phyloP scores from a whole-genome alignment of 2,329 filamentous ascomycete species.

The Mollisiaceae sp. region DNA sequence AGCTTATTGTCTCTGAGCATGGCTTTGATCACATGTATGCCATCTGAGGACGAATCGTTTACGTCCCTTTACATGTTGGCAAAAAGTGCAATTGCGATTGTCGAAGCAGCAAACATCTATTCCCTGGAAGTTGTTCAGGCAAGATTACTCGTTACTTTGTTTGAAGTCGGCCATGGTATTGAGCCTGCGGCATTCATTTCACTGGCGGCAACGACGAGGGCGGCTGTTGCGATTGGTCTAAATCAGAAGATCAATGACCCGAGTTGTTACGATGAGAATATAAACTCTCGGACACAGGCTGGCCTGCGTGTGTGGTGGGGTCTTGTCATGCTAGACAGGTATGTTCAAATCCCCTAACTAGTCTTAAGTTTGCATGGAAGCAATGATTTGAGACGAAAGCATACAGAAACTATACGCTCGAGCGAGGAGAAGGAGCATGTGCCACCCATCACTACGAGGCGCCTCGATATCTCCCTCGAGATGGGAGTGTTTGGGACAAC shows the following conservation, averaged over 20 bases:
- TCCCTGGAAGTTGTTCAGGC: constrained; percentile 28
- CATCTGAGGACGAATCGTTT: constrained; percentile 17
- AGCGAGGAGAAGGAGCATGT: constrained; percentile 22
- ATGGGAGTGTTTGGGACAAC: constrained; percentile 24
- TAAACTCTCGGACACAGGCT: constrained; percentile 14
- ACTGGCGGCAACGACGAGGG: constrained; percentile 27
- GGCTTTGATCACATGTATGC: constrained; percentile 24
- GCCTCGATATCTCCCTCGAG: constrained; percentile 24
- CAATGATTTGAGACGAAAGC: not conserved
- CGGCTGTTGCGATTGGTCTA: constrained; percentile 29
- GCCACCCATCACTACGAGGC: constrained; percentile 26
- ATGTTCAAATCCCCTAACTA: not conserved
- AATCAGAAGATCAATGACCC: constrained; percentile 17
- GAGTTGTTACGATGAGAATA: not conserved
- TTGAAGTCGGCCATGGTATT: constrained; percentile 30
- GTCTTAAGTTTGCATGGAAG: not conserved
- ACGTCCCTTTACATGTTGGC: constrained; percentile 23
- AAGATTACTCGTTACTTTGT: constrained; percentile 28
- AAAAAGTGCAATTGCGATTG: constrained; percentile 28
- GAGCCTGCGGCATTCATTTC: constrained; percentile 30
- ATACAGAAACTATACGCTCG: constrained; percentile 26
- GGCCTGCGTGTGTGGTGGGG: constrained; percentile 31
- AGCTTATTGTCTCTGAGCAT: constrained; percentile 27
- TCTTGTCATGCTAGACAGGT: constrained; percentile 33
- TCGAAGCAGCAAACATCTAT: constrained; percentile 29